Evolutionary conservation across 2,329 filamentous ascomycete genomes (phyloP), one percentile per base, ranked within the genome.

Genomic region (Phialophora verrucosa): DNA sequence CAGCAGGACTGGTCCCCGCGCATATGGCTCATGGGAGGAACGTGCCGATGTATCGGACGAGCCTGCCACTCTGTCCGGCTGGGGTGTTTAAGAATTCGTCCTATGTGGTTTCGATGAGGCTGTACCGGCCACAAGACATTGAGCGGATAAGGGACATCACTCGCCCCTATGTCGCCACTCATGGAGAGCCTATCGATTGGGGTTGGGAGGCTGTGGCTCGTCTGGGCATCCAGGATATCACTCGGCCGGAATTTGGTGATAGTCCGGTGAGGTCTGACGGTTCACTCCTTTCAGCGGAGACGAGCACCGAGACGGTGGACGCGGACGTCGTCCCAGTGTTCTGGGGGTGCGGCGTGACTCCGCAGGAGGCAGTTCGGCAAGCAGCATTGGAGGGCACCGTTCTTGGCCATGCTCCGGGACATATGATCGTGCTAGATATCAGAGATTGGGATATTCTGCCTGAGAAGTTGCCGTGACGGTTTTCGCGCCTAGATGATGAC

Each of bases 281-380:
- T 68, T 79, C 64, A 6, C 23, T 25, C 0, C 49, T 70, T 14
- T 56, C 44, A 11, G 8, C 23, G 44, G 44, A 56, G 29, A 68
- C 75, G 12, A 74, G 76, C 29, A 63, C 74, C 1, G 70, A 74
- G 14, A 77, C 80, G 14, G 63, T 59, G 20, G 78, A 82, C 12
- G 63, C 60, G 17, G 78, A 82, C 1, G 78, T 82, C 29, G 78
- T 88, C 32, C 85, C 85, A 0, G 82, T 87, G 3, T 87, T 87
- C 69, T 86, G 87, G 86, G 88, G 85, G 0, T 90, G 87, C 72
- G 87, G 87, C 38, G 87, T 90, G 11, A 90, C 88, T 44, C 87
- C 88, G 1, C 87, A 90, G 73, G 84, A 88, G 72, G 87, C 86
- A 14, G 85, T 90, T 1, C 83, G 88, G 81, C 80, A 78, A 64